Evolutionary conservation across 768 basidiomycete genomes (phyloP), one percentile per base, ranked within the genome.

Genomic region (Pluteus cervinus): DNA sequence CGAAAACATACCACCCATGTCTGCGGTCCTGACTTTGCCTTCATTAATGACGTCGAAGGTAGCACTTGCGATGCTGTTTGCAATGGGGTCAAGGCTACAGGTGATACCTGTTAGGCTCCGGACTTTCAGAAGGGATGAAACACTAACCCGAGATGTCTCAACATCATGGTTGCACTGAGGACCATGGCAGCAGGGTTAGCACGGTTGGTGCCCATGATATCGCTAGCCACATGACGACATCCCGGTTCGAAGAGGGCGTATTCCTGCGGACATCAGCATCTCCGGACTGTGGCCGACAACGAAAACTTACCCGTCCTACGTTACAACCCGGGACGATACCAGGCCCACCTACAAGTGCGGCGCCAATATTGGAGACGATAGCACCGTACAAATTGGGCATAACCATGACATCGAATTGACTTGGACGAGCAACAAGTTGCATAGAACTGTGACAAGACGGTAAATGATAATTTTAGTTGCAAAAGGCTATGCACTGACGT

Each of bases 351-450:
- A 99, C 94, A 15, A 99, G 84, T 15, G 94, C 96, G 43, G 96
- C 92, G 52, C 96, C 94, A 45, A 99, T 97, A 72, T 99, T 97
- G 48, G 89, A 92, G 42, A 93, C 84, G 52, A 98, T 98, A 49
- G 90, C 93, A 42, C 94, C 94, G 64, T 98, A 98, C 60, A 87
- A 59, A 63, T 94, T 92, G 39, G 90, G 92, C 89, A 94, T 96
- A 55, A 98, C 96, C 93, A 99, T 96, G 44, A 98, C 94, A 55
- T 99, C 96, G 55, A 99, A 99, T 60, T 99, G 96, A 47, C 73
- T 72, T 21, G 96, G 96, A 51, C 82, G 86, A 22, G 93, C 88
- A 44, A 99, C 96, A 48, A 99, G 82, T 65, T 99, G 96, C 96
- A 99, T 99, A 32, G 94, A 91, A 35, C 87, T 90, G 50, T n/a